These are phyloP conservation scores for Podila epicladia DNA, from an alignment of 192 early-diverging fungal species.

Conservation along the genomic window DNA sequence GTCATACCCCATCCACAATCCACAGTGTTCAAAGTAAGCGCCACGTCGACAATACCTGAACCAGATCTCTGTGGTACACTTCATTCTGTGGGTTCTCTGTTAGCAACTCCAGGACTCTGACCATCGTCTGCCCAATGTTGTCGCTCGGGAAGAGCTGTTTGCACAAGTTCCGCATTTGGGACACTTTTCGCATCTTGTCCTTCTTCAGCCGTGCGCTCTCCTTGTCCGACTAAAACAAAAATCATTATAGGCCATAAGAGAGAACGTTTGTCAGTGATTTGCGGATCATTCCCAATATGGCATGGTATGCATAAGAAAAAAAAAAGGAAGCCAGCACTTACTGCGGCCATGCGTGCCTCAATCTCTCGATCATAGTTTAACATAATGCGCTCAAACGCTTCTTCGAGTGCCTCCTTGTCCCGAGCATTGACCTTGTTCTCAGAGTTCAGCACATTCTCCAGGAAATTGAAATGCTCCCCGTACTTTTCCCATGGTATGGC, in stretches of 20 bases:
- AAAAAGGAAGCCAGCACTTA: not conserved
- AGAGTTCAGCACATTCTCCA: slow-evolving; percentile 6
- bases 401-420: slow-evolving; percentile 22
- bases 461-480: slow-evolving; percentile 9
- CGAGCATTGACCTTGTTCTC: slow-evolving; percentile 5
- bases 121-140: slow-evolving; percentile 38
- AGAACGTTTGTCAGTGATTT: not conserved
- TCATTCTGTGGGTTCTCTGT: slow-evolving; percentile 23
- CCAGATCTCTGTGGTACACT: slow-evolving; percentile 30
- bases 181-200: slow-evolving; percentile 26
- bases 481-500: slow-evolving; percentile 29
- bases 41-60: slow-evolving; percentile 10
- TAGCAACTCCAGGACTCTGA: slow-evolving; percentile 25
- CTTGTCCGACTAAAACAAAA: slow-evolving; percentile 29
- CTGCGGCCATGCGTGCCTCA: slow-evolving; percentile 20
- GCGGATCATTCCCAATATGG: not conserved
- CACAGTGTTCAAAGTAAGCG: not conserved
- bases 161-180: slow-evolving; percentile 41
- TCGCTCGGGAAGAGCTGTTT: slow-evolving; percentile 43
- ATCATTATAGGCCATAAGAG: not conserved
- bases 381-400: slow-evolving; percentile 14
- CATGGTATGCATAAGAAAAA: not conserved
- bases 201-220: slow-evolving; percentile 13
- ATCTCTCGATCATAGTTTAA: slow-evolving; percentile 21
- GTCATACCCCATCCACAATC: not conserved